Conservation (phyloP, 192 early-diverging fungal species). For the Radiomyces spectabilis region DNA sequence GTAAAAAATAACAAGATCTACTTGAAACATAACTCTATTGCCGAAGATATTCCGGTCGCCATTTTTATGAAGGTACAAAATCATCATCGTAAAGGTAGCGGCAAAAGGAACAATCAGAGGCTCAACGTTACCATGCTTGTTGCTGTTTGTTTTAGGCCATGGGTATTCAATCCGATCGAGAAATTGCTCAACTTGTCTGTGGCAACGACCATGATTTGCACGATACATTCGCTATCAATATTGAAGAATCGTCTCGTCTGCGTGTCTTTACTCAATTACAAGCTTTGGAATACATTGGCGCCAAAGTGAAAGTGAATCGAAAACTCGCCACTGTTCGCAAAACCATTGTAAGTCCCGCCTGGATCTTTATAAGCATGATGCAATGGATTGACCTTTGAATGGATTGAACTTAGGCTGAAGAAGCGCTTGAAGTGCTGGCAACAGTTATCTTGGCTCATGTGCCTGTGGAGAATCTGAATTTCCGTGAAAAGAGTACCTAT, state of each 20-base stretch:
- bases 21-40: slow-evolving; percentile 86
- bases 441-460: slow-evolving; percentile 87
- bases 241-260: slow-evolving; percentile 75
- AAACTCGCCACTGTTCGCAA: slow-evolving; percentile 42
- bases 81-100: not conserved
- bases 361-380: too few species aligned
- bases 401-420: slow-evolving; percentile 65
- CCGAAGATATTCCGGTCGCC: slow-evolving; percentile 81
- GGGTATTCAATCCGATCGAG: slow-evolving; percentile 91
- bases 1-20: slow-evolving; percentile 61
- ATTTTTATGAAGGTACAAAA: slow-evolving; percentile 68
- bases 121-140: not conserved
- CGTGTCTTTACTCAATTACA: slow-evolving; percentile 86
- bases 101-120: not conserved
- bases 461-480: slow-evolving; percentile 81
- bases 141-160: slow-evolving; percentile 51
- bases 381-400: too few species aligned
- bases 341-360: slow-evolving; percentile 31
- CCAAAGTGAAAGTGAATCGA: slow-evolving; percentile 64
- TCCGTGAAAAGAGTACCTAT: slow-evolving; percentile 87
- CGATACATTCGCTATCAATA: slow-evolving; percentile 73
- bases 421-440: slow-evolving; percentile 81
- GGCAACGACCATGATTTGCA: slow-evolving; percentile 79
- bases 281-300: slow-evolving; percentile 83
- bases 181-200: slow-evolving; percentile 89